phyloP scores from a whole-genome alignment of 306 rosid species.

The Fragaria ananassa region DNA sequence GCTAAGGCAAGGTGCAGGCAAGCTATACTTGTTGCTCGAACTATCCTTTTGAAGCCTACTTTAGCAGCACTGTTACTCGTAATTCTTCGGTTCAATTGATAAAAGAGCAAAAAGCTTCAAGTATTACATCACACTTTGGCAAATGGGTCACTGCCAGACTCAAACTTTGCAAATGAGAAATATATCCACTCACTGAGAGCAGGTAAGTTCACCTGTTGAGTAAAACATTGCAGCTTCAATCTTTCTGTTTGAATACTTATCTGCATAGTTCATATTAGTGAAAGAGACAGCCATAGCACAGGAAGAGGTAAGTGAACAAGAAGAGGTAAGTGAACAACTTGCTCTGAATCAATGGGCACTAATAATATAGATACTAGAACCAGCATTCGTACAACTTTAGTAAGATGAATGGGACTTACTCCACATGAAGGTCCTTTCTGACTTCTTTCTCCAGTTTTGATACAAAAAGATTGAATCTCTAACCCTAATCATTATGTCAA shows the following conservation, averaged over 20 bases:
- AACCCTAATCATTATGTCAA: background rate
- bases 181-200: background rate
- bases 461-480: background rate
- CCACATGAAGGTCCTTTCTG: background rate
- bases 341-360: background rate
- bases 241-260: background rate
- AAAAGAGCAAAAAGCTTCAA: background rate
- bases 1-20: constrained; percentile 98
- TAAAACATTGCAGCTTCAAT: background rate
- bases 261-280: background rate
- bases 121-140: background rate
- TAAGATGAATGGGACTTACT: background rate
- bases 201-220: background rate
- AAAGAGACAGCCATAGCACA: background rate
- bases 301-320: background rate
- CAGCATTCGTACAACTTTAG: background rate
- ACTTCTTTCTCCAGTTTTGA: background rate
- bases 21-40: constrained; percentile 76
- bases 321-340: background rate
- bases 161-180: background rate
- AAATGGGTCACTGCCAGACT: background rate
- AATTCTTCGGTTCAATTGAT: background rate
- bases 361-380: background rate
- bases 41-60: constrained; percentile 48
- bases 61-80: background rate